Percentiles rank a stretch among this genome's conserved stretches.
phyloP scores from a whole-genome alignment of 129 eudicot species.

The Flaveria sonorensis region DNA sequence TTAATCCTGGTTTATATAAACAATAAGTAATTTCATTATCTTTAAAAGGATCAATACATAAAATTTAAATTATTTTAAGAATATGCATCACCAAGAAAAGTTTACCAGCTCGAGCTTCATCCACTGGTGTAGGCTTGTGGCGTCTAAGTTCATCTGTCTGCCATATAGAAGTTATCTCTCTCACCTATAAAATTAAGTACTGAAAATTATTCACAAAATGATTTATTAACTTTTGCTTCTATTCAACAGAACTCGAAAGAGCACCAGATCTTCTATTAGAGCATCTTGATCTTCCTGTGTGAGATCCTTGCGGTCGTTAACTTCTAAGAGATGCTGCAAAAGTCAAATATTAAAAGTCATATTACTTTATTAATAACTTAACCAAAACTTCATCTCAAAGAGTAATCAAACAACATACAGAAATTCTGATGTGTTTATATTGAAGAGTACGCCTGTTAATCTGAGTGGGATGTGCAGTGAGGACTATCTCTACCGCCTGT shows the following conservation, averaged over 20 bases:
- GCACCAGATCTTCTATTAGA: slow-evolving; percentile 96
- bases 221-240: background rate
- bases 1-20: slow-evolving; percentile 54
- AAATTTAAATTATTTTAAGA: background rate
- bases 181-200: slow-evolving; percentile 54
- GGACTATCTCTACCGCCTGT: slow-evolving; percentile 91
- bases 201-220: slow-evolving; percentile 22
- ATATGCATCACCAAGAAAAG: slow-evolving; percentile 1
- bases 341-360: background rate
- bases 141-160: slow-evolving; percentile 98
- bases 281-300: slow-evolving; percentile 85
- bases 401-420: slow-evolving; percentile 51
- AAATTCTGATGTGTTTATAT: slow-evolving; percentile 84
- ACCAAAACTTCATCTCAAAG: background rate
- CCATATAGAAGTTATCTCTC: slow-evolving; percentile 97
- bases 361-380: background rate
- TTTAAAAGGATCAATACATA: slow-evolving; percentile 1
- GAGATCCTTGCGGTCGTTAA: slow-evolving; percentile 81
- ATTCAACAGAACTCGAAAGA: slow-evolving; percentile 12
- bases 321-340: slow-evolving; percentile 88
- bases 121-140: slow-evolving; percentile 97
- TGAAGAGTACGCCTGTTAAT: slow-evolving; percentile 93
- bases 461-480: slow-evolving; percentile 99
- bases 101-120: slow-evolving; percentile 96
- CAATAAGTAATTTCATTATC: slow-evolving; percentile 9